phyloP scores from a whole-genome alignment of 495 filamentous ascomycete genomes.

The Viridothelium virens region DNA sequence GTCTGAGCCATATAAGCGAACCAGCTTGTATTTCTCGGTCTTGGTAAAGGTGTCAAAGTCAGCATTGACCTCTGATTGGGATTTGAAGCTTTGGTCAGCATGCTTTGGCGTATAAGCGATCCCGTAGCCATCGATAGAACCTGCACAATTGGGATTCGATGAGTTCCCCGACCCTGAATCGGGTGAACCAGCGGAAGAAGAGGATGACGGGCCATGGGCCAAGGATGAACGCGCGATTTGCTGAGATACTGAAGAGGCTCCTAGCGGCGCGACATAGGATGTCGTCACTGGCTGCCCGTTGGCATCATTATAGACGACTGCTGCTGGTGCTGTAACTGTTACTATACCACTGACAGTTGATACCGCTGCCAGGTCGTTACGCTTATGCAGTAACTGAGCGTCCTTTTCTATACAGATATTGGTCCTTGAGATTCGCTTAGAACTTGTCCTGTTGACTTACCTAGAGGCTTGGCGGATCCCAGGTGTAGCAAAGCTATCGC shows the following conservation, averaged over 20 bases:
- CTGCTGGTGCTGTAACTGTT: slow-evolving; percentile 35
- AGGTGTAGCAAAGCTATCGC: slow-evolving; percentile 32
- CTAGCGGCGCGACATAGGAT: slow-evolving; percentile 14
- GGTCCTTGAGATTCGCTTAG: neutral
- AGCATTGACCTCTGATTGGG: slow-evolving; percentile 48
- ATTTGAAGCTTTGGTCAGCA: slow-evolving; percentile 57
- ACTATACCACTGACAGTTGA: slow-evolving; percentile 31
- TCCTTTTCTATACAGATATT: neutral
- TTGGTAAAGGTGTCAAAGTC: slow-evolving; percentile 50
- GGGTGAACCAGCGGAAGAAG: neutral
- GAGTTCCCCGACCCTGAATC: neutral
- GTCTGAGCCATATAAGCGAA: slow-evolving; percentile 77
- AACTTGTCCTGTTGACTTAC: slow-evolving; percentile 27
- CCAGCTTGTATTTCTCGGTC: slow-evolving; percentile 40
- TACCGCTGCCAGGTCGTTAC: slow-evolving; percentile 25
- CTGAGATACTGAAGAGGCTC: slow-evolving; percentile 1
- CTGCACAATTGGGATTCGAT: neutral
- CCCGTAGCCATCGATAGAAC: slow-evolving; percentile 34
- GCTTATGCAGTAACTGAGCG: slow-evolving; percentile 27
- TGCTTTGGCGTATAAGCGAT: slow-evolving; percentile 73
- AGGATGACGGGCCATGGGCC: neutral
- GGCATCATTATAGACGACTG: slow-evolving; percentile 59
- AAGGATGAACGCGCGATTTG: slow-evolving; percentile 7
- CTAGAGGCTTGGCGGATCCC: slow-evolving; percentile 39
- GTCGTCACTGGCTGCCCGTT: slow-evolving; percentile 47